Base-by-base conservation (phyloP, 495 filamentous ascomycete genomes). In the Penicillium samsonianum region DNA sequence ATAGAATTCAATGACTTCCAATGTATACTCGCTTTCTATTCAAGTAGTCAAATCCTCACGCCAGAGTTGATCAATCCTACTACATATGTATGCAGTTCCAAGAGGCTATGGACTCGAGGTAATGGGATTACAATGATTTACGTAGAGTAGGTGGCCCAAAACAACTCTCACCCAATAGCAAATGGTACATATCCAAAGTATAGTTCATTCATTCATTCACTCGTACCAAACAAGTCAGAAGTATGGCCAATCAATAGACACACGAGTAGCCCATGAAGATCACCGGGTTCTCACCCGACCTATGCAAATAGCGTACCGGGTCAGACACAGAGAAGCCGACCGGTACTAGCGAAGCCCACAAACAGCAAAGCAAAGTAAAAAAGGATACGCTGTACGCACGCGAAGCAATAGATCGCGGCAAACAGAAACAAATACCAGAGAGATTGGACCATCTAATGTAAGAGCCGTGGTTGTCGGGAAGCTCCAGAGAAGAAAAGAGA, bases 121-220 rank as follows among this genome's bases (percentile, higher is more conserved):
- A 38, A 17, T 11, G 11, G 16, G 42, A 28, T 9, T 25, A 26
- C 41, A 4, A 28, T 11, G 14, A 28, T 48, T 19, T 19, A 48
- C 17, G 45, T 30, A 33, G 45, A 12, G 20, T 19, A 10, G n/a
- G 5, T 11, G 19, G n/a, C 17, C 26, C 9, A 47, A 25, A 3
- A n/a, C 41, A n/a, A 9, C 30, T 47, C 23, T 9, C 7, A n/a
- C 10, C 43, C 7, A 25, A 30, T 14, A 47, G 26, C 14, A 31
- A 38, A 8, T 38, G 35, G 9, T 16, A 19, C 37, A 25, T 42
- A 55, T 58, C 40, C 45, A 44, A 65, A 62, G 54, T 65, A 59
- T 70, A 43, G 56, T 71, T 74, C 72, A 65, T 77, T 74, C 66
- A 72, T 69, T 74, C 72, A 65, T 75, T 73, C 63, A 72, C 71